Evolutionary conservation across 768 basidiomycete species (phyloP), one percentile per base, ranked within the genome.

Genomic region (Podaxis carcinomalis): DNA sequence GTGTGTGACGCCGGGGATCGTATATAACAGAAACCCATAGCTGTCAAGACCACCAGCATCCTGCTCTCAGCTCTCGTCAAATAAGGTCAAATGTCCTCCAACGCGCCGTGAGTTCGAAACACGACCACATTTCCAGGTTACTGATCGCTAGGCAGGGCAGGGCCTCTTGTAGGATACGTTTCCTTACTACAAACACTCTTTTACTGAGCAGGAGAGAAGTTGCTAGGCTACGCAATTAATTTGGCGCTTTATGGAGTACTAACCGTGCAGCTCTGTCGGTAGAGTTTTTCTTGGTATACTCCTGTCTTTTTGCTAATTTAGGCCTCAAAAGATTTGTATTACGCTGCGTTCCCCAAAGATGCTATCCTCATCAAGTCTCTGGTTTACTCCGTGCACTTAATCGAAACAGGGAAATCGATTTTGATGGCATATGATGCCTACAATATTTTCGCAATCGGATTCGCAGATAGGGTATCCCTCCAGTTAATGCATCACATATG

Each of bases 301-400:
- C 23, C 23, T 49, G 19, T 49, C 5, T 25, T n/a, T 5, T 23
- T 49, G 5, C 47, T 49, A 21, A 49, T 27, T 11, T 4, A 21
- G 2, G 21, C 13, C 5, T 21, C 47, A 51, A 59, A 49, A 62
- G 62, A 52, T 52, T 23, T 57, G 2, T 62, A 62, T 25, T 19
- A 62, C 25, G 35, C 57, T n/a, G 46, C 56, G 14, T 62, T 62
- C 27, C 62, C 62, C 7, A 42, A 36, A 4, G 62, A 62, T 53
- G n/a, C 35, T 19, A 11, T 19, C 14, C 35, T 37, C 19, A 46
- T 46, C 36, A 57, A 62, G 51, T 14, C 53, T 19, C 47, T 62
- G 9, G 49, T 57, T 5, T 62, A 62, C 19, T 23, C 49, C 23
- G 49, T 62, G 5, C 56, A 57, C 19, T 10, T 57, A 14, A 25